Conservation (phyloP, 768 basidiomycete genomes). For the Suillus hirtellus region DNA sequence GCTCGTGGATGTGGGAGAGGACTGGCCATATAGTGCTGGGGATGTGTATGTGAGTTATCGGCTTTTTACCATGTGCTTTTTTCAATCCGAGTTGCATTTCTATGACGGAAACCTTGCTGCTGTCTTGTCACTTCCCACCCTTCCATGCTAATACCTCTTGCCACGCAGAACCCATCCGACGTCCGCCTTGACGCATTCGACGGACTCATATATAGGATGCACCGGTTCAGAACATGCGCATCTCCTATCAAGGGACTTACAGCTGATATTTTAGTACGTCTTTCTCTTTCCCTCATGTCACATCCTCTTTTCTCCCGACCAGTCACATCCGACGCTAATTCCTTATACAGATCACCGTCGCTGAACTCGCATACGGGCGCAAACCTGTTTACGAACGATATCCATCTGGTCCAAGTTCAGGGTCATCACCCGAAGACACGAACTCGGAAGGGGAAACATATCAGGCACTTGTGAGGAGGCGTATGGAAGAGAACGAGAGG, state of each 20-base stretch:
- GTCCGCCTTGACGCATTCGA: conserved; percentile 46
- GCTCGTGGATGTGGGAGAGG: conserved; percentile 59
- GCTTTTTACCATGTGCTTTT: not conserved
- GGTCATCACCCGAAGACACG: not conserved
- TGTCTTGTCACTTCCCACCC: not conserved
- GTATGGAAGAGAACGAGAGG: conserved; percentile 2
- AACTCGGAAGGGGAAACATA: conserved; percentile 27
- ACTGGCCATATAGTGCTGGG: conserved; percentile 75
- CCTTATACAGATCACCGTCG: conserved; percentile 39
- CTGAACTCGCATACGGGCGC: conserved; percentile 62
- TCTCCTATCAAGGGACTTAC: conserved; percentile 87
- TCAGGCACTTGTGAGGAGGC: conserved; percentile 8
- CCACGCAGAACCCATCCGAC: conserved; percentile 59
- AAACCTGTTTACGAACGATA: conserved; percentile 54
- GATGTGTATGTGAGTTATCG: conserved; percentile 62
- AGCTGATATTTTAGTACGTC: conserved; percentile 72
- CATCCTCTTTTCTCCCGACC: not conserved
- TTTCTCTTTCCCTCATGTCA: not conserved
- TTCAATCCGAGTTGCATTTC: conserved; percentile 5
- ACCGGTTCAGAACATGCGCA: conserved; percentile 75
- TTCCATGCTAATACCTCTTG: not conserved
- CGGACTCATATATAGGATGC: conserved; percentile 69
- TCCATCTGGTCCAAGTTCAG: conserved; percentile 36
- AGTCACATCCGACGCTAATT: conserved; percentile 39
- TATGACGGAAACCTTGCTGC: not conserved